These are phyloP conservation scores for Pichia kluyveri DNA, from an alignment of 805 yeast genomes.

Conservation along the genomic window DNA sequence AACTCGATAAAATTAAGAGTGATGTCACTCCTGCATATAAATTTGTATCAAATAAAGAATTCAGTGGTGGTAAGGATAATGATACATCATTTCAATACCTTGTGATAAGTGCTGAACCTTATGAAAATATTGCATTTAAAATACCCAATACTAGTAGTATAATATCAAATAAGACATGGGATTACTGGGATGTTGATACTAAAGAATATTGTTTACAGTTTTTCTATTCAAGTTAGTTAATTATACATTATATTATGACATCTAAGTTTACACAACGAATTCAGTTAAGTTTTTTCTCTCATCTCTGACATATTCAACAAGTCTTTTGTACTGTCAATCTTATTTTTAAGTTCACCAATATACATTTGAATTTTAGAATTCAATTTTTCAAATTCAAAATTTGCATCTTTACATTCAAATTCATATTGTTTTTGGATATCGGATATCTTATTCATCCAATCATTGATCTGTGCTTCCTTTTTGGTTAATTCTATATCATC, in stretches of 20 bases:
- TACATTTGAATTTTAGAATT: conserved; percentile 48
- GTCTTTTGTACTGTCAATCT: conserved; percentile 10
- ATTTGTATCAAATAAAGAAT: conserved; percentile 72
- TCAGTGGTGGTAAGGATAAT: conserved; percentile 30
- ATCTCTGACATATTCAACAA: neutral
- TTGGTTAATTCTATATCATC: conserved; percentile 41
- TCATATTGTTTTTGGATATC: conserved; percentile 37
- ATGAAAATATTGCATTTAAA: conserved; percentile 69
- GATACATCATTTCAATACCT: conserved; percentile 57
- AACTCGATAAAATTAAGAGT: conserved; percentile 38
- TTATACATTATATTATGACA: neutral
- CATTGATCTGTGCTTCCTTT: conserved; percentile 38
- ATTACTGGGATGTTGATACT: conserved; percentile 65
- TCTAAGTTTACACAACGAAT: too few species aligned
- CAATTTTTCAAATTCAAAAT: conserved; percentile 44
- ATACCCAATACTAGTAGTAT: conserved; percentile 46
- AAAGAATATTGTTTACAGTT: conserved; percentile 65
- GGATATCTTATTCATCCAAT: conserved; percentile 26
- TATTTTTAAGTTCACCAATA: conserved; percentile 39
- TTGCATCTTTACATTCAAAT: conserved; percentile 43
- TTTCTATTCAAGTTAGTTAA: conserved; percentile 30
- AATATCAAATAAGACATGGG: conserved; percentile 47
- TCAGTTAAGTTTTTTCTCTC: too few species aligned
- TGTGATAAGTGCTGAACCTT: conserved; percentile 83
- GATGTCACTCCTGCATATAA: conserved; percentile 56